Base-by-base conservation (phyloP, 2,329 filamentous ascomycete genomes). In the Aspergillus sclerotialis region DNA sequence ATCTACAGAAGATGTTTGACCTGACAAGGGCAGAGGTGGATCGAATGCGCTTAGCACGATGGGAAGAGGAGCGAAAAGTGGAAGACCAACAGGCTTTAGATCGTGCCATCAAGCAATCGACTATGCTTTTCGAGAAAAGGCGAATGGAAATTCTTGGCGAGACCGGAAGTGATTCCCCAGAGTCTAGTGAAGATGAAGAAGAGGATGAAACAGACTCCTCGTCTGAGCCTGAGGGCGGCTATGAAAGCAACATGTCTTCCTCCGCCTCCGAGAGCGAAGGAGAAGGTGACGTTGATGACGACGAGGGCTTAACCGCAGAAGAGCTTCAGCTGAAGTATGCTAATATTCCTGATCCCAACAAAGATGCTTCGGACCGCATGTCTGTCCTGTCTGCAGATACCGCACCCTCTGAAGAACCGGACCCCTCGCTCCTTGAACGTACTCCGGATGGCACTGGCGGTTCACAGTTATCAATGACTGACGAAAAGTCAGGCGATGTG, bases 141-240 rank as follows among this genome's bases (percentile, higher is more conserved):
- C 58, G 62, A 24, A 52, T 58, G 26, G 61, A 65, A 31, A 63
- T 61, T 16, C 49, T 61, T 7, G 43, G 80, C 61, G 53, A 73
- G 74, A 45, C 74, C 75, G 55, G 80, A 73, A 62, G 80, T 76
- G 52, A 85, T 79, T 31, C 71, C 84, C 50, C 85, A 82, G 49
- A 78, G 82, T 63, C 84, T 78, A 48, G 80, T 84, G 49, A 61
- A 12, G 58, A 49, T 11, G 54, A 59, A 27, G 54, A 53, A 33
- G n/a, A n/a, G n/a, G 45, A 28, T 10, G 52, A 46, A 12, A 50
- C 50, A 1, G 52, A 54, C 34, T 46, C 44, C 19, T 38, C 32
- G 7, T 83, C 80, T 41, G 70, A 80, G 37, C 84, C 80, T 0
- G 82, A 82, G 41, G 51, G 51, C 19, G 70, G 71, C 11, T 67